phyloP scores from a whole-genome alignment of 768 basidiomycete genomes.

The Gloeostereum incarnatum region DNA sequence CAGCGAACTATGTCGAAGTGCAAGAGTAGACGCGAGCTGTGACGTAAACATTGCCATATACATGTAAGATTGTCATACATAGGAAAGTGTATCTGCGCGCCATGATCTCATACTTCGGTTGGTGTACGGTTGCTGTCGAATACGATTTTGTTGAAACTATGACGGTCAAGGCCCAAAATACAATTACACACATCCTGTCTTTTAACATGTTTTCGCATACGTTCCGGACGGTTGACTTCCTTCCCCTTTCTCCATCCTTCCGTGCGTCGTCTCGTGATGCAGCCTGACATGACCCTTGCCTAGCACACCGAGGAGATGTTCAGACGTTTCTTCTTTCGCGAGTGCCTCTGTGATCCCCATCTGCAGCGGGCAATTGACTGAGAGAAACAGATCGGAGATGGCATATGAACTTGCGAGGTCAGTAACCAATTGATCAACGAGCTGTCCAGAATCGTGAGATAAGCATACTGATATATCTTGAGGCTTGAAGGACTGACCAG shows the following conservation, averaged over 20 bases:
- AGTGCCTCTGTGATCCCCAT: not conserved
- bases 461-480: slow-evolving; percentile 42
- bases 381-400: not conserved
- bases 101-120: no score
- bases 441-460: slow-evolving; percentile 45
- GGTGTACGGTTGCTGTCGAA: no score
- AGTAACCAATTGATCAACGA: slow-evolving; percentile 53
- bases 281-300: not conserved
- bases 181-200: no score
- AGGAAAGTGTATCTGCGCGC: no score
- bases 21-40: slow-evolving; percentile 14
- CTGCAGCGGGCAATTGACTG: not conserved
- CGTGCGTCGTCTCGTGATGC: not conserved
- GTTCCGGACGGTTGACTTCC: not conserved
- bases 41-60: no score
- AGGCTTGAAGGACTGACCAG: slow-evolving; percentile 30
- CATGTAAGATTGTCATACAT: no score
- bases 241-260: not conserved
- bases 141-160: no score
- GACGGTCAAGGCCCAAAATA: no score
- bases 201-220: not conserved
- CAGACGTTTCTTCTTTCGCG: not conserved
- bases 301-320: not conserved
- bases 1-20: slow-evolving; percentile 25
- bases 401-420: slow-evolving; percentile 47